Conservation (phyloP, 2,329 filamentous ascomycete genomes). For the Penicillium sp. region DNA sequence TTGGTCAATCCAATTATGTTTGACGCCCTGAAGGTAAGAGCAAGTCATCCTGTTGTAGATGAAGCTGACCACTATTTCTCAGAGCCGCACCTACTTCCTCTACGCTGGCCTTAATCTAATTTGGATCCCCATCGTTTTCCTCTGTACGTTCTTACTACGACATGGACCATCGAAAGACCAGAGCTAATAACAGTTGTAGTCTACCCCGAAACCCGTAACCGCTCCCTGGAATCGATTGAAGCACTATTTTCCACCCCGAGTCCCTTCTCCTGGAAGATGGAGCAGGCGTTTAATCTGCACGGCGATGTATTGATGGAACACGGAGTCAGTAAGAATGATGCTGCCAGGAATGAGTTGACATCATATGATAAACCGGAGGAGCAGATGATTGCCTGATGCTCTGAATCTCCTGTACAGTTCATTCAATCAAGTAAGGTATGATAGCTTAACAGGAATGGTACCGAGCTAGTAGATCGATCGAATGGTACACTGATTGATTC, state of each 20-base stretch:
- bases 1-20: slow-evolving; percentile 56
- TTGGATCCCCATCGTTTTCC: slow-evolving; percentile 52
- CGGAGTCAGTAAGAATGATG: slow-evolving; percentile 6
- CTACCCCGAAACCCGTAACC: slow-evolving; percentile 54
- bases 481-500: not conserved
- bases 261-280: slow-evolving; percentile 49
- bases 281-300: slow-evolving; percentile 38
- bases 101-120: slow-evolving; percentile 54
- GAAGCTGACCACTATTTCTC: not conserved
- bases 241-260: slow-evolving; percentile 50
- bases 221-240: slow-evolving; percentile 54
- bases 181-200: slow-evolving; percentile 20
- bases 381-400: not conserved
- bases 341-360: not conserved
- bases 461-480: not conserved
- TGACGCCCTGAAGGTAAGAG: slow-evolving; percentile 31
- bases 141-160: slow-evolving; percentile 28
- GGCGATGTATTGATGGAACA: slow-evolving; percentile 19
- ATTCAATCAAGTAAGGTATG: not conserved
- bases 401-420: not conserved
- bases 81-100: slow-evolving; percentile 52
- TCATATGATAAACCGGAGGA: not conserved
- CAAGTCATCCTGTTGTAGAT: not conserved
- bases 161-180: too few relatives aligned
- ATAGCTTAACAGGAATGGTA: not conserved